These are phyloP conservation scores for Ophiostoma perfectum DNA, from an alignment of 2,329 filamentous ascomycete species.

Conservation along the genomic window DNA sequence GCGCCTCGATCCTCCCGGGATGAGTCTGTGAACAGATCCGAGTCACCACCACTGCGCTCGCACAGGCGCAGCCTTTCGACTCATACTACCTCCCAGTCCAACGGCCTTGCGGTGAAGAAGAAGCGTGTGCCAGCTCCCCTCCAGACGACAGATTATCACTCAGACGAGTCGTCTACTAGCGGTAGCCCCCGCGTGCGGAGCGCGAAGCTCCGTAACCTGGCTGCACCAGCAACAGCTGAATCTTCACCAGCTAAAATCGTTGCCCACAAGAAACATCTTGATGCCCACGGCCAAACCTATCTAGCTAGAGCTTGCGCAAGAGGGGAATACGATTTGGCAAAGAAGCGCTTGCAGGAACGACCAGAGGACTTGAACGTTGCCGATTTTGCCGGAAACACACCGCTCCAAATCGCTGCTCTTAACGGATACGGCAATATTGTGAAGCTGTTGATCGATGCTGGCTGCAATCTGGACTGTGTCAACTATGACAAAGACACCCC, in stretches of 20 bases:
- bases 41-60: conserved; percentile 52
- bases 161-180: conserved; percentile 60
- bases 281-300: conserved; percentile 86
- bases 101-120: conserved; percentile 56
- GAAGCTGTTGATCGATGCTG: conserved; percentile 74
- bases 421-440: conserved; percentile 85
- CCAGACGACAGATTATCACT: conserved; percentile 59
- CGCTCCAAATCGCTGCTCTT: conserved; percentile 85
- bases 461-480: conserved; percentile 74
- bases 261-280: conserved; percentile 78
- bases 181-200: conserved; percentile 55
- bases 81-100: conserved; percentile 52
- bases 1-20: conserved; percentile 35
- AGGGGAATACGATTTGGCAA: conserved; percentile 74
- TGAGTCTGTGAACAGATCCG: conserved; percentile 43
- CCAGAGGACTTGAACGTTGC: conserved; percentile 83
- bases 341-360: conserved; percentile 66
- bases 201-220: conserved; percentile 52
- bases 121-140: conserved; percentile 57
- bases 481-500: conserved; percentile 86
- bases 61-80: conserved; percentile 62
- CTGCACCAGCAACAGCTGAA: conserved; percentile 52
- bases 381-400: conserved; percentile 95
- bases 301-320: conserved; percentile 85
- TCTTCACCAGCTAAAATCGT: conserved; percentile 63